Evolutionary conservation across 495 filamentous ascomycete genomes (phyloP).

Genomic region (Aspergillus kassunensis): DNA sequence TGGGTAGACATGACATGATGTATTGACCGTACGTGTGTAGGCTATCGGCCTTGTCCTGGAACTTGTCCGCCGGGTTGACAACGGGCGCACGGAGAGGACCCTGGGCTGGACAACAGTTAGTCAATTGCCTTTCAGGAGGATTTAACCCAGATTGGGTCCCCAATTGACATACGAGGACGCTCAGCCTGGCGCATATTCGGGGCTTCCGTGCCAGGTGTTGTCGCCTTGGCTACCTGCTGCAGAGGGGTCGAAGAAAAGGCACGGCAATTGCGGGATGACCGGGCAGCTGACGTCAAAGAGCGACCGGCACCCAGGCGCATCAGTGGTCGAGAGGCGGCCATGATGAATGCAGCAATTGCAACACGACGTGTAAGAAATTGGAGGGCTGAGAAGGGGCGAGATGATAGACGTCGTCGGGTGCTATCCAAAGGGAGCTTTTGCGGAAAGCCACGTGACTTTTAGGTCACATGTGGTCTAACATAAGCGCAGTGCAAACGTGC

Average conservation of each 20-base stretch:
- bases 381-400: conserved; percentile 17
- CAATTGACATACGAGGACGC: conserved; percentile 52
- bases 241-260: conserved; percentile 55
- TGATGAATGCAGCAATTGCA: conserved; percentile 35
- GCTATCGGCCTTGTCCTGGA: conserved; percentile 72
- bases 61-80: conserved; percentile 92
- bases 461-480: conserved; percentile 17
- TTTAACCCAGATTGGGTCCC: not conserved
- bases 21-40: conserved; percentile 95
- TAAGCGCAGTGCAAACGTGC: conserved; percentile 22
- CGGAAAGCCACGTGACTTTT: conserved; percentile 19
- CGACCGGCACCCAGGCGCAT: conserved; percentile 63
- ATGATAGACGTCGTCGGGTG: conserved; percentile 17
- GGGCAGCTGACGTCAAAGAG: conserved; percentile 56
- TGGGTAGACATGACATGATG: conserved; percentile 92
- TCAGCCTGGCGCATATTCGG: conserved; percentile 66
- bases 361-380: conserved; percentile 11
- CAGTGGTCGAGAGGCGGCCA: conserved; percentile 55
- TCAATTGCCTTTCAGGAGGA: too few species aligned
- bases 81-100: conserved; percentile 70
- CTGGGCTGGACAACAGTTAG: conserved; percentile 37
- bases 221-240: conserved; percentile 53
- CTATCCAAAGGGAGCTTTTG: conserved; percentile 30
- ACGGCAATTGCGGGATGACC: conserved; percentile 49
- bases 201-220: conserved; percentile 32